Conservation (phyloP, 108 stramenopile genomes). For the Ochromonas danica region DNA sequence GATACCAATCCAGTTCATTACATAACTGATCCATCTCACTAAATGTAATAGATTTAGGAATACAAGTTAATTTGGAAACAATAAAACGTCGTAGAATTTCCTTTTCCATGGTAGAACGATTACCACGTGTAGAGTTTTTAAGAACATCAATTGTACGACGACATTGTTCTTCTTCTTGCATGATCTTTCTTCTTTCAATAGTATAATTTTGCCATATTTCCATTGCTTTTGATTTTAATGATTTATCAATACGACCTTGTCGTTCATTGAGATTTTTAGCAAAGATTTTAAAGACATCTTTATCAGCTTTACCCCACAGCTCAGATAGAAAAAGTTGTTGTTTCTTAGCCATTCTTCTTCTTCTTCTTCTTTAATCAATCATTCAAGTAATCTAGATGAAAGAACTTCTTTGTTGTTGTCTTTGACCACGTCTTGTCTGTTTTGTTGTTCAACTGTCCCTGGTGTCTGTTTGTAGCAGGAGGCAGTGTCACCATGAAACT, state of each 20-base stretch:
- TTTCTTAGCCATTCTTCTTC: too few relatives aligned
- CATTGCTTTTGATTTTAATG: neutral
- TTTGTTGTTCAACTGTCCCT: too few relatives aligned
- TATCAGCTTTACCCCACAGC: too few relatives aligned
- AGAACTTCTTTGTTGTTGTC: too few relatives aligned
- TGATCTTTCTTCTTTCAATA: neutral
- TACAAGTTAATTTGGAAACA: constrained; percentile 7
- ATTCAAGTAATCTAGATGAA: too few relatives aligned
- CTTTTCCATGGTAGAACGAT: constrained; percentile 26
- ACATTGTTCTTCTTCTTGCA: neutral
- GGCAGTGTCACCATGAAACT: too few relatives aligned
- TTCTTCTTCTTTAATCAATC: too few relatives aligned
- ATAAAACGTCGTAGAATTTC: constrained; percentile 32
- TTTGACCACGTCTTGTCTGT: too few relatives aligned
- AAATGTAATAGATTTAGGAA: constrained; percentile 18
- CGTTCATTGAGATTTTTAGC: neutral
- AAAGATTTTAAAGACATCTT: too few relatives aligned
- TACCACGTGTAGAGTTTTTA: constrained; percentile 25
- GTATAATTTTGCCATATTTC: neutral
- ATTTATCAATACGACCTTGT: neutral
- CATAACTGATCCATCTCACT: constrained; percentile 36
- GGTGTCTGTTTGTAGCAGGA: too few relatives aligned
- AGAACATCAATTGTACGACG: neutral
- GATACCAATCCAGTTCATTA: constrained; percentile 35
- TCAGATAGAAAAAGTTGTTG: too few relatives aligned